A percentile compares a stretch with the other conserved stretches of the same genome.
These are phyloP conservation scores for Cajanus cajan DNA, from an alignment of 306 rosid genomes.

Conservation along the genomic window DNA sequence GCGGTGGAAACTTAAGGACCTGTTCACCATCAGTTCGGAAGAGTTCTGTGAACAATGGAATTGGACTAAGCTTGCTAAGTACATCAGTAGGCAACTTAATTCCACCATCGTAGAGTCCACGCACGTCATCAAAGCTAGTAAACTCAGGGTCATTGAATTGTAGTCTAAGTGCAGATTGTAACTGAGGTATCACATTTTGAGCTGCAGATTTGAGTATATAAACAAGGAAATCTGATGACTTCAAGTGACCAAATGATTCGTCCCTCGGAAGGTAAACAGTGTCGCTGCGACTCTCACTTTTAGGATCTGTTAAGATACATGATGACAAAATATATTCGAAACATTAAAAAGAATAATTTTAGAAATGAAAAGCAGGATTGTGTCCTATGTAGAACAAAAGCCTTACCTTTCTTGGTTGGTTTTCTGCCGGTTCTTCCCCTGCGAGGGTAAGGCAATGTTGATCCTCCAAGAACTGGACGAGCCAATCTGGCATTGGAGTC, in stretches of 20 bases:
- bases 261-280: conserved; percentile 72
- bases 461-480: conserved; percentile 78
- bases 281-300: conserved; percentile 48
- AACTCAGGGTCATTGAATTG: conserved; percentile 42
- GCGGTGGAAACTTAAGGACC: conserved; percentile 52
- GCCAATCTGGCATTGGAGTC: conserved; percentile 38
- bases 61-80: conserved; percentile 49
- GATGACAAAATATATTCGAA: neutral
- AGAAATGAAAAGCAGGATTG: neutral
- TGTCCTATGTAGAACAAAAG: neutral
- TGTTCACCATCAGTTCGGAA: conserved; percentile 63
- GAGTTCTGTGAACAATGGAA: conserved; percentile 57
- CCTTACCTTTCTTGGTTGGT: conserved; percentile 49
- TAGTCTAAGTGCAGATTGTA: conserved; percentile 36
- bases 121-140: conserved; percentile 57
- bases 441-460: conserved; percentile 70
- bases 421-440: conserved; percentile 78
- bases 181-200: conserved; percentile 47
- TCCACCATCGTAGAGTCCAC: conserved; percentile 64
- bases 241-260: conserved; percentile 69
- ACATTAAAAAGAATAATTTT: neutral
- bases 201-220: conserved; percentile 60
- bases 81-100: conserved; percentile 46
- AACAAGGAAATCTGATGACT: conserved; percentile 63
- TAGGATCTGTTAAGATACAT: conserved; percentile 44